Base-by-base conservation (phyloP, 2,329 filamentous ascomycete genomes). In the Cadophora luteo-olivacea region DNA sequence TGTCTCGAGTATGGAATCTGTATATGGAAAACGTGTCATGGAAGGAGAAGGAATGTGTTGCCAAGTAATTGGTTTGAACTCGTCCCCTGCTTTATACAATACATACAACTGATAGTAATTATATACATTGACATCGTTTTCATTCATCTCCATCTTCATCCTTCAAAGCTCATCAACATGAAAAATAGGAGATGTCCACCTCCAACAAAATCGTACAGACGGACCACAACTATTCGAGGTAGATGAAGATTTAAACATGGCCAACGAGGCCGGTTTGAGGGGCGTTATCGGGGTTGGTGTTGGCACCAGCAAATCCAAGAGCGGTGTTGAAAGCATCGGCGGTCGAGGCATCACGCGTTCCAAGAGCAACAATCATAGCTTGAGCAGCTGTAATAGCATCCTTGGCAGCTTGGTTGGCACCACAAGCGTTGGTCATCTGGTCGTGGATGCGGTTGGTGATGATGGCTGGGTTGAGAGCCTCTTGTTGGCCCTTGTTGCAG, bases 361-460 rank as follows among this genome's bases (percentile, higher is more conserved):
- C 84, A 12, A 85, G 77, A 0, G 83, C 83, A 73, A 80, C 69
- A 61, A 89, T 84, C 77, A 83, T 76, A 0, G 84, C 81, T 79
- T 89, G 81, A 2, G 87, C 88, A 29, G 80, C 78, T 61, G 78
- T 73, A 78, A 86, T 89, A 5, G 83, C 82, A 14, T 82, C 77
- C 72, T 86, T 83, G 65, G 88, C 89, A 3, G 86, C 88, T 29
- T 81, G 82, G 76, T 88, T 89, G 64, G 89, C 89, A 51, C 82
- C 81, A 80, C 89, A 92, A 41, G 89, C 87, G 79, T 91, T 91
- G 76, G 79, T 84, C 68, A 92, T 83, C 81, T 91, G 88, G 79
- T 92, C 89, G 79, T 87, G 89, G 78, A 92, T 87, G 70, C 88
- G 86, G 84, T 90, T 91, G 78, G 88, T 90, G 82, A 92, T 92